Percentiles rank a stretch among this genome's conserved stretches.
phyloP scores from a whole-genome alignment of 2,329 filamentous ascomycete species.

The Cytospora leucostoma region DNA sequence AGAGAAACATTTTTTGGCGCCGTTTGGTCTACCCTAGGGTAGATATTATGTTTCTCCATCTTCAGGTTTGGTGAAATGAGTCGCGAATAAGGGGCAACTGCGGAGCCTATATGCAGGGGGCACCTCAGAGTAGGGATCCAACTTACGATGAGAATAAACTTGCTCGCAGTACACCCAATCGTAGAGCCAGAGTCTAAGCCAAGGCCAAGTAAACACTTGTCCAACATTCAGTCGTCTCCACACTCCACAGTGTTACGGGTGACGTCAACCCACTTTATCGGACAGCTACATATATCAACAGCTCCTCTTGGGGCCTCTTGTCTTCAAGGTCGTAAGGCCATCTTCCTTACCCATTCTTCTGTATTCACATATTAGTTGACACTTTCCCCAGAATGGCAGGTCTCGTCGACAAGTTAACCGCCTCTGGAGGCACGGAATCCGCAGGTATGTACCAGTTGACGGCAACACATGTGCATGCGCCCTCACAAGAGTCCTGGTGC shows the following conservation, averaged over 20 bases:
- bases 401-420: slow-evolving; percentile 42
- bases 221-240: neutral
- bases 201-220: neutral
- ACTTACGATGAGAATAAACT: neutral
- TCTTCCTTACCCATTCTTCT: neutral
- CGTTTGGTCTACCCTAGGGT: too few species aligned
- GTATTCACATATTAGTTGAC: neutral
- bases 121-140: neutral
- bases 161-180: neutral
- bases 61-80: neutral
- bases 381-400: slow-evolving; percentile 31
- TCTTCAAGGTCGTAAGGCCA: neutral
- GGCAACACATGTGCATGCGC: neutral
- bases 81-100: neutral
- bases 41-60: too few species aligned
- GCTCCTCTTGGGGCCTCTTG: neutral
- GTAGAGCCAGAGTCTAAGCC: neutral
- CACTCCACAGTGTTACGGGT: neutral
- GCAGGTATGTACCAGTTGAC: slow-evolving; percentile 33
- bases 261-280: neutral
- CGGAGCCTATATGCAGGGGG: neutral
- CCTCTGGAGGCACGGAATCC: slow-evolving; percentile 41
- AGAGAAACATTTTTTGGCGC: too few species aligned
- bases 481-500: neutral
- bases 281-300: neutral